Evolutionary conservation across 768 basidiomycete species (phyloP).

Genomic region (Lentinula sp.): DNA sequence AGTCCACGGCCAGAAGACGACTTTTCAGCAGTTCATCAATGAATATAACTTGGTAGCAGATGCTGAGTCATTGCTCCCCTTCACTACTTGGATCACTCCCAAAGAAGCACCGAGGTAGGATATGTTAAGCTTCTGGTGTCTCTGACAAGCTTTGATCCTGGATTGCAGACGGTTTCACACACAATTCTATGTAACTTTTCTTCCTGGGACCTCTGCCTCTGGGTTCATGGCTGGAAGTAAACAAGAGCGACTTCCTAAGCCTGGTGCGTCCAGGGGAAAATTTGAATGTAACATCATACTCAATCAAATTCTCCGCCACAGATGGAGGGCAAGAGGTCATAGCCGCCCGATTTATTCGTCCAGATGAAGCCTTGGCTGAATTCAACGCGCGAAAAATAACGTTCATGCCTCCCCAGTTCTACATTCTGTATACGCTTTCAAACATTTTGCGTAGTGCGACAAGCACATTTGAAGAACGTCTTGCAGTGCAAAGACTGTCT

Average conservation of each 20-base stretch:
- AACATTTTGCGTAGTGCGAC: conserved; percentile 37
- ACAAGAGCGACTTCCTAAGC: conserved; percentile 55
- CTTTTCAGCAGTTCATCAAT: conserved; percentile 49
- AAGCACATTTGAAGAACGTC: conserved; percentile 40
- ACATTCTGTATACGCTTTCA: conserved; percentile 58
- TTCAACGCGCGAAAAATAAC: conserved; percentile 43
- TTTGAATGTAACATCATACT: neutral
- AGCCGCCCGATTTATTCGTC: conserved; percentile 60
- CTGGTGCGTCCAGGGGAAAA: conserved; percentile 25
- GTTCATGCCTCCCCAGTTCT: conserved; percentile 73
- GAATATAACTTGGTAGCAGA: conserved; percentile 39
- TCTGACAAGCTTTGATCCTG: neutral
- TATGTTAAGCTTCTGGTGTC: conserved; percentile 1
- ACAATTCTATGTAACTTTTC: conserved; percentile 63
- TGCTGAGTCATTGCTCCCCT: conserved; percentile 47
- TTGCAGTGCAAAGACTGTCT: conserved; percentile 40
- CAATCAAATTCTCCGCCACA: conserved; percentile 5
- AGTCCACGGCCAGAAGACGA: conserved; percentile 45
- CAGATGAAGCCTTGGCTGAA: conserved; percentile 44
- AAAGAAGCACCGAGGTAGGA: conserved; percentile 41
- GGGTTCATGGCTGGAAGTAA: conserved; percentile 49
- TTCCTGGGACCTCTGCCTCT: conserved; percentile 34
- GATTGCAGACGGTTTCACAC: conserved; percentile 61
- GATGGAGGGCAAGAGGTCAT: conserved; percentile 70
- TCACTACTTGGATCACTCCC: conserved; percentile 77